These are phyloP conservation scores for Aristolochia contorta DNA, from an alignment of 164 flowering plant genomes.

Conservation along the genomic window DNA sequence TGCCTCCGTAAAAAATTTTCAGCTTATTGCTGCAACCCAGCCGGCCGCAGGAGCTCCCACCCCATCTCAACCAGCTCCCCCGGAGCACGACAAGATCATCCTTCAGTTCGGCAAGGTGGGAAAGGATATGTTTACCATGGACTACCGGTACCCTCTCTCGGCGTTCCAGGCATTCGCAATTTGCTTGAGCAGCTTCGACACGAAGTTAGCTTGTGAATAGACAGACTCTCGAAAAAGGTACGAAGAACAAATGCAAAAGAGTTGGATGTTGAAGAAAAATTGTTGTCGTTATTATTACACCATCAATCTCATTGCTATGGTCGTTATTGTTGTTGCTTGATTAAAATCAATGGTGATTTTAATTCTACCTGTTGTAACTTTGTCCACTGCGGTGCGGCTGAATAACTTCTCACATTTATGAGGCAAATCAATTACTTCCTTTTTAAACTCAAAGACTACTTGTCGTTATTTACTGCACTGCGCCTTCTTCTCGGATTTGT, in stretches of 20 bases:
- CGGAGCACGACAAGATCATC: constrained; percentile 83
- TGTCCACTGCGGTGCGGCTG: not conserved
- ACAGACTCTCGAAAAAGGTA: not conserved
- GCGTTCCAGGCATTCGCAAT: constrained; percentile 97
- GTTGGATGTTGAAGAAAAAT: not conserved
- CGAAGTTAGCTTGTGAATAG: constrained; percentile 92
- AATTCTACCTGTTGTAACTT: not conserved
- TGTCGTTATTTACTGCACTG: no score
- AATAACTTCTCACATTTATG: not conserved
- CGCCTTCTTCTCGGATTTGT: no score
- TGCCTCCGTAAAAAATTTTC: constrained; percentile 93
- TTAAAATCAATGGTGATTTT: no score
- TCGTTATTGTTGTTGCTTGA: no score
- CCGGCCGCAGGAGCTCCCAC: constrained; percentile 53
- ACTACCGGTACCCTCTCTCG: constrained; percentile 79
- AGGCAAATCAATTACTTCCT: not conserved
- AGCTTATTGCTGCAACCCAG: constrained; percentile 73
- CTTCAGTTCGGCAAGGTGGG: constrained; percentile 92
- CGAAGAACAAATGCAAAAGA: not conserved
- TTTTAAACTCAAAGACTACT: not conserved
- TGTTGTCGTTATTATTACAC: not conserved
- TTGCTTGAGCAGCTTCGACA: constrained; percentile 90
- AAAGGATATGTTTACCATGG: constrained; percentile 94
- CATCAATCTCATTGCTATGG: no score
- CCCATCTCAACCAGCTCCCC: constrained; percentile 43